Percentiles rank a stretch among this genome's conserved stretches.
Evolutionary conservation across 345 rosid species (phyloP).

Genomic region (Hibiscus syriacus): DNA sequence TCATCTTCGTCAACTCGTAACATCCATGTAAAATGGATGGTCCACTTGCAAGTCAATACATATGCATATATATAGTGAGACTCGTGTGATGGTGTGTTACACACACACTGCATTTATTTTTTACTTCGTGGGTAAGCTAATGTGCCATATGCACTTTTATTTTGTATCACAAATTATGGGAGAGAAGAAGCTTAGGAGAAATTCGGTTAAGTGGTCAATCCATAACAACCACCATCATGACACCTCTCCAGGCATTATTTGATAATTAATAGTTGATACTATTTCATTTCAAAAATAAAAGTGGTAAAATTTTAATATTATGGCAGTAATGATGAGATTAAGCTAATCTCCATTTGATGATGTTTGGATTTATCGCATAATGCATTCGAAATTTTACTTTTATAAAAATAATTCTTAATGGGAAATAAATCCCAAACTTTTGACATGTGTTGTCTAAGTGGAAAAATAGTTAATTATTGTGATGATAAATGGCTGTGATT

Average conservation of each 20-base stretch:
- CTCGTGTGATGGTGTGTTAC: constrained; percentile 24
- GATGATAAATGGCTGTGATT: no score
- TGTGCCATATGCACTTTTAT: neutral
- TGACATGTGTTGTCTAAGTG: no score
- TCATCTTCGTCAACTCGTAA: neutral
- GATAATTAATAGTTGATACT: neutral
- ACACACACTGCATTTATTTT: constrained; percentile 21
- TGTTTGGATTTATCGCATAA: neutral
- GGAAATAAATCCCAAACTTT: no score
- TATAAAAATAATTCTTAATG: no score
- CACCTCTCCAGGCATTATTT: constrained; percentile 15
- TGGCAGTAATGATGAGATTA: neutral
- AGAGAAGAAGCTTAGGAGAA: neutral
- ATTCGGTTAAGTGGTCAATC: constrained; percentile 23
- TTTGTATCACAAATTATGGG: neutral
- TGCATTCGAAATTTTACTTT: neutral
- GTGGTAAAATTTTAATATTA: neutral
- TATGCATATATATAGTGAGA: neutral
- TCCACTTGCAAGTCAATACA: constrained; percentile 14
- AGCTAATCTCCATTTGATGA: neutral
- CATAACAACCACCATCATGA: constrained; percentile 18
- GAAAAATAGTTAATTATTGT: no score
- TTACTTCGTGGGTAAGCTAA: constrained; percentile 17
- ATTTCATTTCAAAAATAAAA: neutral
- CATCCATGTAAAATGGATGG: constrained; percentile 12